A percentile compares a stretch with the other conserved stretches of the same genome.
These are phyloP conservation scores for Chalaropsis ovoidea DNA, from an alignment of 2,329 filamentous ascomycete genomes.

Conservation along the genomic window DNA sequence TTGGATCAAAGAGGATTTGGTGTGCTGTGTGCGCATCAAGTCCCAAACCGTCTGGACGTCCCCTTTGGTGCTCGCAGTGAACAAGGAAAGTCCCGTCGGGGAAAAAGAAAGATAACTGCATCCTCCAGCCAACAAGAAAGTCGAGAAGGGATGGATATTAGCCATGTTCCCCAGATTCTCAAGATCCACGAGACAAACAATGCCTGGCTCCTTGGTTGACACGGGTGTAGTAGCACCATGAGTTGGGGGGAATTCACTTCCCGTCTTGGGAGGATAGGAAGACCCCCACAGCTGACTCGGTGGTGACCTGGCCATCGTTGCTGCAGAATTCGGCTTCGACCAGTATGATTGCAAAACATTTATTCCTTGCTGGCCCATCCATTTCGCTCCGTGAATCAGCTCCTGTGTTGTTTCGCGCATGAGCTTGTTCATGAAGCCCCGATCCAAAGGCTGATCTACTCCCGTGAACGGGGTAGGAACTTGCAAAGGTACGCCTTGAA, in stretches of 20 bases:
- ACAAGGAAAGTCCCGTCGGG: conserved; percentile 60
- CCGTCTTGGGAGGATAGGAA: conserved; percentile 32
- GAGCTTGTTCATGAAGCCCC: conserved; percentile 63
- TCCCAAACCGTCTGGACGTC: conserved; percentile 78
- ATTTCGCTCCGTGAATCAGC: conserved; percentile 61
- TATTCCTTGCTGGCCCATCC: conserved; percentile 65
- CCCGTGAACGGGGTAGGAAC: conserved; percentile 56
- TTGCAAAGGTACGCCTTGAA: conserved; percentile 56
- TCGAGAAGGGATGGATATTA: conserved; percentile 54
- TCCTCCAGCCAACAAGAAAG: conserved; percentile 60
- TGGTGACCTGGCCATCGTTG: conserved; percentile 39
- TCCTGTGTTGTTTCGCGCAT: conserved; percentile 72
- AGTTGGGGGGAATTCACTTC: conserved; percentile 59
- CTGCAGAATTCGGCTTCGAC: conserved; percentile 41
- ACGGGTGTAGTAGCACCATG: conserved; percentile 53
- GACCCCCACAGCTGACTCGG: conserved; percentile 38
- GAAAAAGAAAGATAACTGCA: conserved; percentile 75
- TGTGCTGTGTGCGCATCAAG: conserved; percentile 55
- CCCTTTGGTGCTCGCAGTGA: conserved; percentile 74
- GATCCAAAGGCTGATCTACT: conserved; percentile 61
- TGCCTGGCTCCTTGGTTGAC: conserved; percentile 54
- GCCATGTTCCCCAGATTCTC: conserved; percentile 46
- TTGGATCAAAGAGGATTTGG: conserved; percentile 51
- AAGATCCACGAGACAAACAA: conserved; percentile 66
- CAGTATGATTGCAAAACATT: conserved; percentile 75